Conservation (phyloP, 139 green algal genomes). For the Astrephomene gubernaculifera region DNA sequence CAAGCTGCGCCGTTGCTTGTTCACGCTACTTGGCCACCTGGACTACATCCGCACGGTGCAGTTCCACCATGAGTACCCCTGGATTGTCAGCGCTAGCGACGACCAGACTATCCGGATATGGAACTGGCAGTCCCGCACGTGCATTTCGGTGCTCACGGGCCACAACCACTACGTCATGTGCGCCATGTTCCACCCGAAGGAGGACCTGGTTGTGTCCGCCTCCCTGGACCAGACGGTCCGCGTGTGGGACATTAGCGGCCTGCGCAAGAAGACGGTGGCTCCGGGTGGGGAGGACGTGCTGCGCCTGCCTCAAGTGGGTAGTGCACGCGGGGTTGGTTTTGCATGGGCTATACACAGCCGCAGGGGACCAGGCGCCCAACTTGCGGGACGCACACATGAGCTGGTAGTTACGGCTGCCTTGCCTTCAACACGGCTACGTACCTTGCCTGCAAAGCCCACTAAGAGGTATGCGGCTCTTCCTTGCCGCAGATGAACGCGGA, state of each 20-base stretch:
- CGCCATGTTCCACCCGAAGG: constrained; percentile 97
- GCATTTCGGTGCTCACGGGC: constrained; percentile 97
- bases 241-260: constrained; percentile 98
- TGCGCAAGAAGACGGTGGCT: constrained; percentile 95
- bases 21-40: constrained; percentile 98
- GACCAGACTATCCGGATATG: constrained; percentile 99
- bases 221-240: constrained; percentile 97
- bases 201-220: constrained; percentile 94
- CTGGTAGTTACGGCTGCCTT: too few species aligned
- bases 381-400: too few species aligned
- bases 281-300: constrained; percentile 89
- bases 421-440: too few species aligned
- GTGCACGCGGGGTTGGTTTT: neutral
- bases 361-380: too few species aligned
- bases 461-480: neutral
- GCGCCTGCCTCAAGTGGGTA: constrained; percentile 77
- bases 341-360: too few species aligned
- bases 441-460: too few species aligned
- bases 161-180: constrained; percentile 99
- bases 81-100: constrained; percentile 97
- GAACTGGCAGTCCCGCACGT: constrained; percentile 99
- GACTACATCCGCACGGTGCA: constrained; percentile 99
- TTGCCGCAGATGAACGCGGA: constrained; percentile 91
- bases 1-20: constrained; percentile 97
- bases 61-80: constrained; percentile 96